Evolutionary conservation across 106 monocot species (phyloP), one percentile per base, ranked within the genome.

Genomic region (Acorus calamus): DNA sequence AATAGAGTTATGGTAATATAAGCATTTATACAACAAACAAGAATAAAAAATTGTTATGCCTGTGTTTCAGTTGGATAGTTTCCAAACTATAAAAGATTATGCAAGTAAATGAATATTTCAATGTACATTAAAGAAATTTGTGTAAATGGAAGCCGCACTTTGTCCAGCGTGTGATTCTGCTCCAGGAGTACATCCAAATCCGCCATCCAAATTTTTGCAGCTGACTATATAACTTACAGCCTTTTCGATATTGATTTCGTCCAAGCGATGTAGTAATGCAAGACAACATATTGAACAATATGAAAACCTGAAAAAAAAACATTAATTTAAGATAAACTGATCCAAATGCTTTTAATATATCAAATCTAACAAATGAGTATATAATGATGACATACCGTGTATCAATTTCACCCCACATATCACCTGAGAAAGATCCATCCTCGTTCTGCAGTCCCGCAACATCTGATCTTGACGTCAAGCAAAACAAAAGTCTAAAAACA

Each of bases 131-230:
- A 60, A 49, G n/a, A 11, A 57, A 11, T 11, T 11, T 57, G 2
- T 14, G 14, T 57, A 57, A 14, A 57, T 52, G 58, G 50, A 14
- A 53, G 41, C 28, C 81, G 72, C 86, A 92, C 98, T 88, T 78
- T 98, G 98, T 6, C 88, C 91, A 48, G 98, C 88, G 77, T 98
- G 98, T 71, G 88, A 98, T 67, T 98, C 98, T 53, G 88, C 91
- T 53, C 92, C 98, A 59, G 91, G 85, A 54, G 76, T 74, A 62
- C 74, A 77, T 52, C 98, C 98, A 85, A 98, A 98, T 61, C 98
- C 98, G 68, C 92, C 98, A 71, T 98, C 98, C 47, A 88, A 56
- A 59, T 92, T 92, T 69, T 99, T 88, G 69, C 98, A 99, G 81
- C 92, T 88, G 9, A 92, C 79, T 61, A 99, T 83, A 46, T 79